A percentile compares a stretch with the other conserved stretches of the same genome.
Evolutionary conservation across 2,329 filamentous ascomycete species (phyloP).

Genomic region (Arthrobotrys sphaeroides): DNA sequence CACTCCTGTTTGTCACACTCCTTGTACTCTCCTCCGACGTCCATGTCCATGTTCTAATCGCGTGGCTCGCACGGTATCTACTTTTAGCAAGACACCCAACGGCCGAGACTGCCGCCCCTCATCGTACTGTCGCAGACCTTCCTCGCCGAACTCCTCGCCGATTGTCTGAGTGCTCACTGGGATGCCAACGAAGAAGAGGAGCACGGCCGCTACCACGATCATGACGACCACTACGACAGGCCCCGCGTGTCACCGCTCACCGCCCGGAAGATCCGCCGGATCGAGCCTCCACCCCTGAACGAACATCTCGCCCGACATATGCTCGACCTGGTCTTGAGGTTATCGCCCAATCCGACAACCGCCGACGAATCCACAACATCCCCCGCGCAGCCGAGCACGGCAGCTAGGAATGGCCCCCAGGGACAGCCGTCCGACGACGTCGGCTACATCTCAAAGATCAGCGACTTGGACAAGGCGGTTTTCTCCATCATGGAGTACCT

Average conservation of each 20-base stretch:
- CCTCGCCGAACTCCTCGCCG: slow-evolving; percentile 71
- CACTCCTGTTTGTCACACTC: slow-evolving; percentile 55
- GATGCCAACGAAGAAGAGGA: slow-evolving; percentile 68
- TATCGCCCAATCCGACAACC: slow-evolving; percentile 54
- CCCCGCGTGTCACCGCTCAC: slow-evolving; percentile 48
- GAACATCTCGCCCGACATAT: slow-evolving; percentile 57
- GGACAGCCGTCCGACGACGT: slow-evolving; percentile 36
- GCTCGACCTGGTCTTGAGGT: slow-evolving; percentile 56
- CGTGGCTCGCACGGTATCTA: neutral
- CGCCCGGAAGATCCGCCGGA: slow-evolving; percentile 51
- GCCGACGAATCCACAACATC: slow-evolving; percentile 42
- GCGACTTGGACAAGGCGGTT: slow-evolving; percentile 56
- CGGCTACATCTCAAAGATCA: slow-evolving; percentile 54
- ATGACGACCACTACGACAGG: slow-evolving; percentile 60
- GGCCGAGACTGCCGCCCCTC: slow-evolving; percentile 40
- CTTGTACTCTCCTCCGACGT: neutral
- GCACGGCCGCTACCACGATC: slow-evolving; percentile 66
- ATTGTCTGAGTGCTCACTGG: slow-evolving; percentile 73
- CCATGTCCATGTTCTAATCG: slow-evolving; percentile 20
- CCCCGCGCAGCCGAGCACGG: slow-evolving; percentile 18
- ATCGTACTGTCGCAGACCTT: slow-evolving; percentile 73
- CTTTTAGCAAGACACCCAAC: slow-evolving; percentile 31
- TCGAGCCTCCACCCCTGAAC: slow-evolving; percentile 57
- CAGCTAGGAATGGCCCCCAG: slow-evolving; percentile 34
- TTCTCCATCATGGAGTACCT: slow-evolving; percentile 69